Conservation (phyloP, 2,329 filamentous ascomycete genomes). For the Cercospora sp. region DNA sequence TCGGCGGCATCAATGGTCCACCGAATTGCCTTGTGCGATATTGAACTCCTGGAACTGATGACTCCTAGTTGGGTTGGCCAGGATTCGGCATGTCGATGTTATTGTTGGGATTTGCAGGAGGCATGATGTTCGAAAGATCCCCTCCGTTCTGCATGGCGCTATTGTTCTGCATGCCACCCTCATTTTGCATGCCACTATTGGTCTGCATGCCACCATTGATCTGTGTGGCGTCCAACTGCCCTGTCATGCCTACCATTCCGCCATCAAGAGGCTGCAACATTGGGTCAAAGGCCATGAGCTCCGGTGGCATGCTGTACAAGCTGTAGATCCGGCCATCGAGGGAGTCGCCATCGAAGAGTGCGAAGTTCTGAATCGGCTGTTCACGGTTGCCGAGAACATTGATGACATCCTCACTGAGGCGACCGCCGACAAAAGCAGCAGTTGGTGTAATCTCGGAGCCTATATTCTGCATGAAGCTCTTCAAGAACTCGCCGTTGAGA, state of each 20-base stretch:
- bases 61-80: background rate
- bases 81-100: background rate
- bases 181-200: background rate
- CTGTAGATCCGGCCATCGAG: constrained; percentile 79
- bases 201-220: background rate
- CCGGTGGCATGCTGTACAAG: constrained; percentile 47
- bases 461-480: constrained; percentile 83
- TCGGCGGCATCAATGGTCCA: background rate
- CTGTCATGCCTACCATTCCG: background rate
- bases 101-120: background rate
- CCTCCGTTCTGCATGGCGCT: background rate
- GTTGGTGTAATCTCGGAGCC: constrained; percentile 83
- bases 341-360: constrained; percentile 83
- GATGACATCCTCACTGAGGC: constrained; percentile 93
- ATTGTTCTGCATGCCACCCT: background rate
- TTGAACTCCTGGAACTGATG: background rate
- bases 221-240: background rate
- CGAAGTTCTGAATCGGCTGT: constrained; percentile 93
- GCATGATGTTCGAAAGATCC: background rate
- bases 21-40: background rate
- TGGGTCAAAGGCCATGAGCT: constrained; percentile 24
- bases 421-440: constrained; percentile 82
- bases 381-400: constrained; percentile 89
- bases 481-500: constrained; percentile 63
- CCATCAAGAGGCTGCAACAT: constrained; percentile 9